Evolutionary conservation across 2,329 filamentous ascomycete genomes (phyloP).

Genomic region (Penicillium verrucosum): DNA sequence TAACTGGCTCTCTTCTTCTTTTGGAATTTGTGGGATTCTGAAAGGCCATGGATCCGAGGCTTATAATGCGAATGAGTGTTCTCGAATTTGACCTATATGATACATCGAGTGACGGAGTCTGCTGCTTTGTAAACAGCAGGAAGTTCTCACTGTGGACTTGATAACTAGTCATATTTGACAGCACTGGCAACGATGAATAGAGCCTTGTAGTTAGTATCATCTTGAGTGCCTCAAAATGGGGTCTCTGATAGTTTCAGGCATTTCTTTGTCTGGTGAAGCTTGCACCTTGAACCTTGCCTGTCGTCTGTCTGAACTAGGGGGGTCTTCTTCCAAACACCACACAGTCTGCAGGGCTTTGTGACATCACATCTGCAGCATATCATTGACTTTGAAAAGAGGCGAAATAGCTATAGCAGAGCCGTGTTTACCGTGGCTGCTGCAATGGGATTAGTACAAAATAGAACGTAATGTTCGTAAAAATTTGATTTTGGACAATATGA

Average conservation of each 20-base stretch:
- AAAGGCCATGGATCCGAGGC: background rate
- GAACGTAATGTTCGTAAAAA: no score
- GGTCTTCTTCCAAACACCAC: background rate
- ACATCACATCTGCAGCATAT: background rate
- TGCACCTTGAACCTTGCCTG: background rate
- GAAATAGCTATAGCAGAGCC: background rate
- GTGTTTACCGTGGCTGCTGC: no score
- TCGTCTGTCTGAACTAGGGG: background rate
- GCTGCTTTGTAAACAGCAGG: background rate
- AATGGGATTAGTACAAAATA: no score
- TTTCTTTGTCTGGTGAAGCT: background rate
- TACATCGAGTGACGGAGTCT: background rate
- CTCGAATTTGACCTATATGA: background rate
- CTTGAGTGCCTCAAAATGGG: background rate
- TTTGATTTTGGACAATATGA: no score
- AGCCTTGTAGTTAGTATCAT: background rate
- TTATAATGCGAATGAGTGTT: constrained; percentile 1
- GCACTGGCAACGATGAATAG: background rate
- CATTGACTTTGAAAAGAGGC: background rate
- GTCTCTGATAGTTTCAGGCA: background rate
- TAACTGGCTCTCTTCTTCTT: background rate
- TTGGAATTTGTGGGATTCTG: background rate
- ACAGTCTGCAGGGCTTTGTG: background rate
- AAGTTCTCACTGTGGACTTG: background rate
- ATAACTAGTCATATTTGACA: background rate